phyloP scores from a whole-genome alignment of 139 green algal species.

The Micractinium sp. region DNA sequence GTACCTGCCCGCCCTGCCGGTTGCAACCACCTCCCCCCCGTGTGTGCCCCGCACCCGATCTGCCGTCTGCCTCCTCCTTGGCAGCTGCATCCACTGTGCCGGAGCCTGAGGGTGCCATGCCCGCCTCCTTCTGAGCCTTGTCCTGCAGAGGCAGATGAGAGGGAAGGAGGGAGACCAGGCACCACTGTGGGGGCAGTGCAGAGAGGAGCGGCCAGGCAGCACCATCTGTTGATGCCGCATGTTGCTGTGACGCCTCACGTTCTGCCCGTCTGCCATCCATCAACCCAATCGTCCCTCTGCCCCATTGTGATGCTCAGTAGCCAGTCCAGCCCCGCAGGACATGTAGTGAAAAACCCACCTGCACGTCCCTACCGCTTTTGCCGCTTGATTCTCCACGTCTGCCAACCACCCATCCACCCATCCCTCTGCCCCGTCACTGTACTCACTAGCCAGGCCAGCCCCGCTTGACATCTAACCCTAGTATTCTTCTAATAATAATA shows the following conservation, averaged over 20 bases:
- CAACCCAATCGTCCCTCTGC: too few relatives aligned
- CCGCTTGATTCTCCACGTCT: not conserved
- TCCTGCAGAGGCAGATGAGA: conserved; percentile 17
- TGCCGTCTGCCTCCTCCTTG: conserved; percentile 86
- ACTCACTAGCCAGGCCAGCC: too few relatives aligned
- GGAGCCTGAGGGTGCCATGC: conserved; percentile 14
- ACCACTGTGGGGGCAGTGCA: not conserved
- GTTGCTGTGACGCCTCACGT: not conserved
- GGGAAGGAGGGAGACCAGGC: not conserved
- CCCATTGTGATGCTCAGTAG: too few relatives aligned
- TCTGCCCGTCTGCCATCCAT: not conserved
- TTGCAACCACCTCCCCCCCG: not conserved
- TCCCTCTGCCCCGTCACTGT: too few relatives aligned
- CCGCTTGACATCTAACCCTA: not conserved
- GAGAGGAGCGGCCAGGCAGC: not conserved
- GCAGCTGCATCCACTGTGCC: conserved; percentile 40
- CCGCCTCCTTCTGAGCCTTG: conserved; percentile 49
- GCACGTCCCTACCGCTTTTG: not conserved
- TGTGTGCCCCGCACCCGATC: not conserved
- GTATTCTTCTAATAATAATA: too few relatives aligned
- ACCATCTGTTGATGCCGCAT: too few relatives aligned
- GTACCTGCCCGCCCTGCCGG: not conserved
- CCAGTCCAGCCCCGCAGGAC: not conserved
- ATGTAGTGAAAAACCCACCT: conserved; percentile 48
- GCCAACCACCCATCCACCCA: not conserved